phyloP scores from a whole-genome alignment of 2,329 filamentous ascomycete species.

The Aphanocladium album region DNA sequence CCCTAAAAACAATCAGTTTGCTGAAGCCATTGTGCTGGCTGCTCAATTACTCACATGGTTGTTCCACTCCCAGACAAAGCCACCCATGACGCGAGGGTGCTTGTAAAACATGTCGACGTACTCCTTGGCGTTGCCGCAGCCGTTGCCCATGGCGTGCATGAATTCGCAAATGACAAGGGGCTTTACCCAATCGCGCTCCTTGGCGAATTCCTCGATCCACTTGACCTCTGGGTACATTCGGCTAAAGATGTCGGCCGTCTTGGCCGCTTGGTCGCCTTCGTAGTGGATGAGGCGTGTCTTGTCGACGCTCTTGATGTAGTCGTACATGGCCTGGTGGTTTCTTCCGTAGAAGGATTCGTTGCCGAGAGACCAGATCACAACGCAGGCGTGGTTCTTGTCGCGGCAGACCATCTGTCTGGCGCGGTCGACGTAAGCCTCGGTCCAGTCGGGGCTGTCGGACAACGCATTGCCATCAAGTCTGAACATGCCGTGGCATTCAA shows the following conservation, averaged over 20 bases:
- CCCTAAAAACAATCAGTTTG: conserved; percentile 23
- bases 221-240: conserved; percentile 59
- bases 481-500: conserved; percentile 50
- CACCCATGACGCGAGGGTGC: conserved; percentile 49
- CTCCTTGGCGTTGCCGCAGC: conserved; percentile 61
- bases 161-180: conserved; percentile 55
- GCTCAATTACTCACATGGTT: conserved; percentile 43
- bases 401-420: conserved; percentile 59
- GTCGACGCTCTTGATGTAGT: conserved; percentile 55
- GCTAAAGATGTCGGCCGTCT: conserved; percentile 58
- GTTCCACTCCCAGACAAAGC: conserved; percentile 61
- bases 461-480: conserved; percentile 37
- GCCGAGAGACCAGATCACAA: conserved; percentile 68
- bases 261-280: conserved; percentile 54
- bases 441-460: conserved; percentile 57
- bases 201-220: conserved; percentile 35
- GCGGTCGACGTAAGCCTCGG: conserved; percentile 61
- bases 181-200: conserved; percentile 42
- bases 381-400: conserved; percentile 54
- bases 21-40: background rate
- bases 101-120: conserved; percentile 62
- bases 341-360: conserved; percentile 67
- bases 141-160: conserved; percentile 66
- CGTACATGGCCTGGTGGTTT: conserved; percentile 64
- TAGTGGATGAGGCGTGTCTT: conserved; percentile 58